Conservation (phyloP, 805 yeast species). For the Wickerhamiella azymoides region DNA sequence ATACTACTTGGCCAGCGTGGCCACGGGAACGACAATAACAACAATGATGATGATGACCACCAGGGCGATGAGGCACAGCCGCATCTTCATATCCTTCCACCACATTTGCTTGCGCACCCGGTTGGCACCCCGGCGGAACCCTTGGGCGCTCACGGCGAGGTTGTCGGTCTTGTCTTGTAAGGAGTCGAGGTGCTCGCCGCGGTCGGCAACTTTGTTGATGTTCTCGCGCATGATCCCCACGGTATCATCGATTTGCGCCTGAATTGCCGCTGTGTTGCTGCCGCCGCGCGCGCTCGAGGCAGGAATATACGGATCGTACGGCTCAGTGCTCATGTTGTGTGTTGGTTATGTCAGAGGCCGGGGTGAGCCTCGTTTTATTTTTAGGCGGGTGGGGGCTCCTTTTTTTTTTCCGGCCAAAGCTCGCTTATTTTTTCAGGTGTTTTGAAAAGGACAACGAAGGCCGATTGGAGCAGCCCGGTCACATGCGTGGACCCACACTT, state of each 20-base stretch:
- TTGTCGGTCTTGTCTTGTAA: constrained; percentile 89
- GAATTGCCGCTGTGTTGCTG: constrained; percentile 65
- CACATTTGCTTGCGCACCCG: constrained; percentile 97
- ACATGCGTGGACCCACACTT: not conserved
- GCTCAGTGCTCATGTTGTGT: constrained; percentile 40
- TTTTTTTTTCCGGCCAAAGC: too few relatives aligned
- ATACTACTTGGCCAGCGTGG: constrained; percentile 58
- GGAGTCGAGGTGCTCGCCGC: constrained; percentile 86
- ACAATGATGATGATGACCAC: constrained; percentile 66
- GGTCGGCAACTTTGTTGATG: constrained; percentile 86
- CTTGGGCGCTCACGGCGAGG: constrained; percentile 82
- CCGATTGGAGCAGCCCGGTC: too few relatives aligned
- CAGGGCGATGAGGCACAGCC: constrained; percentile 71
- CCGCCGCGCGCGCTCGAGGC: constrained; percentile 23
- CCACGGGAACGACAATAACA: constrained; percentile 85
- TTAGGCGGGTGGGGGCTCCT: too few relatives aligned
- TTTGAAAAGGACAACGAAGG: too few relatives aligned
- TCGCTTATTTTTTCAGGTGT: too few relatives aligned
- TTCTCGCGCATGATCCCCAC: constrained; percentile 97
- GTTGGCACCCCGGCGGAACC: constrained; percentile 92
- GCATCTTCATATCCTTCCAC: constrained; percentile 97
- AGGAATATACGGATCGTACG: constrained; percentile 78
- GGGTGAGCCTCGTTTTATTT: not conserved
- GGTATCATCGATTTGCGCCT: constrained; percentile 89
- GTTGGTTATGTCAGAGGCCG: not conserved